Base-by-base conservation (phyloP, 352 stramenopile genomes). In the Discostella stelligera region DNA sequence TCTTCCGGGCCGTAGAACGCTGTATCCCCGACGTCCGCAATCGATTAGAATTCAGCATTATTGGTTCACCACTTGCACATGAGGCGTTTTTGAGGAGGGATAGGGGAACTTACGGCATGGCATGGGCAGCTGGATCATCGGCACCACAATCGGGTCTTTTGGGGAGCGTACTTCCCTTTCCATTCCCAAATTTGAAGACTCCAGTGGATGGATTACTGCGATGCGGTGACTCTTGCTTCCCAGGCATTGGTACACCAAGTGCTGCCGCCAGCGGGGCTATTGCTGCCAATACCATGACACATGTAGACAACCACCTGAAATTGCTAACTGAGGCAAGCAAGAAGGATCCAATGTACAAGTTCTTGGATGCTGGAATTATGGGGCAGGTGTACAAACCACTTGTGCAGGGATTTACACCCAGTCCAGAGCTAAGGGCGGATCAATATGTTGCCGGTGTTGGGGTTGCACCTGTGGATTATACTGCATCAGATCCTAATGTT, bases 191-290 rank as follows among this genome's bases (percentile, higher is more conserved):
- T 62, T 71, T 94, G 13, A 94, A 94, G 64, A 94, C 89, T 25
- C 89, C 89, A 10, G 74, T 94, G 3, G 87, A 94, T 72, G 89
- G 87, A 46, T 67, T 94, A 25, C 66, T 94, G 7, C 71, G 89
- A 78, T 94, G 89, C 49, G 89, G 89, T 69, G 89, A 94, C 66
- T 94, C 89, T 5, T 93, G 87, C 71, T 94, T 94, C 62, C 89
- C 89, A 20, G 89, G 89, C 48, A 94, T 94, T 59, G 89, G 89
- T 61, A 94, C 89, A 23, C 89, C 89, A 55, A 85, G 66, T 77
- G 89, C 89, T 21, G 89, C 89, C 32, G 89, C 89, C 0, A 90
- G 81, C 41, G 89, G 89, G 48, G 87, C 88, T 18, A 94, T 94
- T 79, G 79, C 75, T 48, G 87, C 87, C 2, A 93, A 92, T 69